Evolutionary conservation across 805 yeast species (phyloP), one percentile per base, ranked within the genome.

Genomic region (Yamadazyma phyllophila): DNA sequence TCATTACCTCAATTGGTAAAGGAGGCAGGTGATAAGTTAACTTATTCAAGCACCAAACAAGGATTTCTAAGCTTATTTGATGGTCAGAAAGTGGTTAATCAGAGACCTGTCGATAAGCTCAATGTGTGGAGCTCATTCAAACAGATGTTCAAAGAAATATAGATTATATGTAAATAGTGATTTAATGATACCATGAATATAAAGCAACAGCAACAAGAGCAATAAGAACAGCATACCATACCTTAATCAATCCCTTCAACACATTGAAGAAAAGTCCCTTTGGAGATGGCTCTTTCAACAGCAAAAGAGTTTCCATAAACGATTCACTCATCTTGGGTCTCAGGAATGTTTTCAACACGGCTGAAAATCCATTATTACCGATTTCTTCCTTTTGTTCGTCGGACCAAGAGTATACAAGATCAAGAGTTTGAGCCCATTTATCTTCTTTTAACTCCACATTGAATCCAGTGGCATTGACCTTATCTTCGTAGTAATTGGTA

Each of bases 381-480:
- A 71, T 36, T 11, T 35, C 37, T 2, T 10, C n/a, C 42, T 61
- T 65, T 2, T 39, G 48, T 24, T 54, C 47, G 1, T 43, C 46
- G 9, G 54, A 49, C 33, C 59, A 49, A 4, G 68, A 51, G 10
- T 53, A 44, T 37, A 69, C 66, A 13, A 73, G 71, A 13, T 69
- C 63, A 53, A 85, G 60, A 2, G 75, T 76, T 13, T 69, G 56
- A 3, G 80, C 67, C 95, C 95, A 86, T 36, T 65, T 60, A 4
- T 62, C 61, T 2, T 74, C 69, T 36, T 74, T 71, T 1, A 79
- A 67, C 12, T 69, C 72, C 34, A 76, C 75, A 11, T 78, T 71
- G 72, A 81, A 85, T 0, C 95, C 95, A 0, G 90, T 85, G 7
- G 84, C 82, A 11, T 57, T 53, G 2, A 46, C 55, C 1, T 48